These are phyloP conservation scores for Cinnamomum micranthum DNA, from an alignment of 164 flowering plant species.

Conservation along the genomic window DNA sequence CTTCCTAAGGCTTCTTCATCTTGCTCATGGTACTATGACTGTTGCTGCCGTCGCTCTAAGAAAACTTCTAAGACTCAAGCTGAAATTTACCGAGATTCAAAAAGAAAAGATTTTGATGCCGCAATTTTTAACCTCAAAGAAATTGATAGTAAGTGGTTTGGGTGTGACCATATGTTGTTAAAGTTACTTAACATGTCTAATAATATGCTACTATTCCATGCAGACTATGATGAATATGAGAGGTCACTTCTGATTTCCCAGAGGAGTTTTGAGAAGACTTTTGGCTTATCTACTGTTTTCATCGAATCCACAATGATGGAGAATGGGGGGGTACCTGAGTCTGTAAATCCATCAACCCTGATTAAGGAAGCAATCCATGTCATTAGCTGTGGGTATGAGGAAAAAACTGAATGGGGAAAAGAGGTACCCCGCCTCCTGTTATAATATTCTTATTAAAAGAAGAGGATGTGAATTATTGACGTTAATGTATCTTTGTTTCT, in stretches of 20 bases:
- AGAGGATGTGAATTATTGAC: not conserved
- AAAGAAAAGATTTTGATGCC: conserved; percentile 82
- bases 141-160: conserved; percentile 66
- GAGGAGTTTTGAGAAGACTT: conserved; percentile 90
- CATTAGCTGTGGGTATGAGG: conserved; percentile 97
- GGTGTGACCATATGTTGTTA: not conserved
- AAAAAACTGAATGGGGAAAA: conserved; percentile 97
- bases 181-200: not conserved
- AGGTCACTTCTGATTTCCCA: conserved; percentile 89
- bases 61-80: conserved; percentile 66
- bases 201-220: conserved; percentile 10
- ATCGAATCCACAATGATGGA: conserved; percentile 97
- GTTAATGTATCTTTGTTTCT: not conserved
- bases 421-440: conserved; percentile 43
- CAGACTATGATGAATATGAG: conserved; percentile 90
- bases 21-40: conserved; percentile 52
- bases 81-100: conserved; percentile 71
- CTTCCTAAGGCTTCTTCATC: conserved; percentile 60
- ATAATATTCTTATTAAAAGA: not conserved
- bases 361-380: conserved; percentile 96
- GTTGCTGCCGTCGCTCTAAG: conserved; percentile 64
- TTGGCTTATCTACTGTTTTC: conserved; percentile 86
- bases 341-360: conserved; percentile 66
- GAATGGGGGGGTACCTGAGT: conserved; percentile 86
- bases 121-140: conserved; percentile 94